A percentile compares a stretch with the other conserved stretches of the same genome.
Evolutionary conservation across 768 basidiomycete genomes (phyloP).

Genomic region (Mycena chlorophos): DNA sequence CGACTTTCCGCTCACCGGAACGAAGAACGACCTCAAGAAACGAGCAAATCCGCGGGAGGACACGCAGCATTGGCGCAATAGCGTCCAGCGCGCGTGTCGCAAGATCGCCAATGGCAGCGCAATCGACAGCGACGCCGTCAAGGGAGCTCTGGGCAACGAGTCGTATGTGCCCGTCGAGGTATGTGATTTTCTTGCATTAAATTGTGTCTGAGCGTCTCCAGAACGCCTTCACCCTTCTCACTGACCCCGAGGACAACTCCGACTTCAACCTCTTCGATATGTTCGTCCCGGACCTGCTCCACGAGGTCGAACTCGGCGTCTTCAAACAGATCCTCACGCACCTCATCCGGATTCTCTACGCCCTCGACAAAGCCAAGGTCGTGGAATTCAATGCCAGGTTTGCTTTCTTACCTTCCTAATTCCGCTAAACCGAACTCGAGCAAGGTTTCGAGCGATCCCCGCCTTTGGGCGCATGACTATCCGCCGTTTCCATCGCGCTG

Average conservation of each 20-base stretch:
- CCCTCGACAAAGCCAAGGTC: slow-evolving; percentile 8
- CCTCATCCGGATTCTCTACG: slow-evolving; percentile 27
- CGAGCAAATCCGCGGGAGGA: slow-evolving; percentile 15
- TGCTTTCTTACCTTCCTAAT: not conserved
- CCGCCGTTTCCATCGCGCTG: slow-evolving; percentile 29
- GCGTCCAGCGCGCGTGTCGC: slow-evolving; percentile 15
- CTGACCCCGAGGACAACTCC: not conserved
- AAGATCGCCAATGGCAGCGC: slow-evolving; percentile 10
- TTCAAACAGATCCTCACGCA: slow-evolving; percentile 32
- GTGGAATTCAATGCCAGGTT: not conserved
- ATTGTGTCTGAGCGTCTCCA: slow-evolving; percentile 1
- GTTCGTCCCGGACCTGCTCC: slow-evolving; percentile 28
- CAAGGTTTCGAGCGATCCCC: slow-evolving; percentile 23
- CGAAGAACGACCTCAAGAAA: slow-evolving; percentile 12
- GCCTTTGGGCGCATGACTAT: slow-evolving; percentile 28
- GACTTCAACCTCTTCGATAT: slow-evolving; percentile 24
- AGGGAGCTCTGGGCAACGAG: slow-evolving; percentile 10
- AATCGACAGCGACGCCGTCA: slow-evolving; percentile 5
- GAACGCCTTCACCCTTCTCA: slow-evolving; percentile 24
- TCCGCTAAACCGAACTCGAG: not conserved
- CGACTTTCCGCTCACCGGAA: slow-evolving; percentile 31
- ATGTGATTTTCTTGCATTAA: not conserved
- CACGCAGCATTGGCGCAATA: not conserved
- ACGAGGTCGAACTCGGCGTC: slow-evolving; percentile 33
- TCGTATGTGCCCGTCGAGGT: slow-evolving; percentile 27